Conservation (phyloP, 1,139 yeast genomes). For the Blastobotrys ciferrii region DNA sequence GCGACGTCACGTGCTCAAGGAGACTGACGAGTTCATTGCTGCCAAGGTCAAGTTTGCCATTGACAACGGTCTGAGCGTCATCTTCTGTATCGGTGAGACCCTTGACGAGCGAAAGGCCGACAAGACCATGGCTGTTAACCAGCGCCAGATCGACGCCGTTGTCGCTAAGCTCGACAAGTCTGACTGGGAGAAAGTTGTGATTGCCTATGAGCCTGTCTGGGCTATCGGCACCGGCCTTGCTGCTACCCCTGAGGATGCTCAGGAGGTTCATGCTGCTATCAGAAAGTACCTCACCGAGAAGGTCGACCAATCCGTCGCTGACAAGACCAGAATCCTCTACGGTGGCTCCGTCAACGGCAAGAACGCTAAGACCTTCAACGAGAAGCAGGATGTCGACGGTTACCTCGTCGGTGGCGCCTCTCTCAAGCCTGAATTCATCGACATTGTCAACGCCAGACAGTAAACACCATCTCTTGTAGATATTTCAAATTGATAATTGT, state of each 20-base stretch:
- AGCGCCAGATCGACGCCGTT: slow-evolving; percentile 89
- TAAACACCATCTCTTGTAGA: slow-evolving; percentile 37
- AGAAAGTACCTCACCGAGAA: slow-evolving; percentile 76
- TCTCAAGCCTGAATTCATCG: slow-evolving; percentile 95
- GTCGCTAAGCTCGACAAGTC: slow-evolving; percentile 59
- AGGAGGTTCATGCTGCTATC: slow-evolving; percentile 80
- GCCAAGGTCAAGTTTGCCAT: slow-evolving; percentile 93
- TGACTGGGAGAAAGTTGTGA: slow-evolving; percentile 90
- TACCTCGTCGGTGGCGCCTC: slow-evolving; percentile 99
- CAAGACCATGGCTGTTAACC: slow-evolving; percentile 79
- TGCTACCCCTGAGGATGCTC: slow-evolving; percentile 97
- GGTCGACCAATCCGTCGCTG: slow-evolving; percentile 78
- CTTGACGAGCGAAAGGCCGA: slow-evolving; percentile 91
- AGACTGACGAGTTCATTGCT: slow-evolving; percentile 88
- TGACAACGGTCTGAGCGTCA: slow-evolving; percentile 82
- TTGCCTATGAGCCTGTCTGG: slow-evolving; percentile 99
- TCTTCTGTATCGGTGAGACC: slow-evolving; percentile 96
- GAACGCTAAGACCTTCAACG: slow-evolving; percentile 88
- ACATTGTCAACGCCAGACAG: slow-evolving; percentile 88
- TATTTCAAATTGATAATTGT: too few relatives aligned
- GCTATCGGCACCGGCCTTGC: slow-evolving; percentile 99
- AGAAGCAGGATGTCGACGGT: slow-evolving; percentile 93
- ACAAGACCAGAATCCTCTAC: slow-evolving; percentile 81
- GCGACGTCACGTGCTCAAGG: slow-evolving; percentile 93
- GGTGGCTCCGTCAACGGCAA: slow-evolving; percentile 99